Conservation (phyloP, 495 filamentous ascomycete species). For the Neurospora intermedia region DNA sequence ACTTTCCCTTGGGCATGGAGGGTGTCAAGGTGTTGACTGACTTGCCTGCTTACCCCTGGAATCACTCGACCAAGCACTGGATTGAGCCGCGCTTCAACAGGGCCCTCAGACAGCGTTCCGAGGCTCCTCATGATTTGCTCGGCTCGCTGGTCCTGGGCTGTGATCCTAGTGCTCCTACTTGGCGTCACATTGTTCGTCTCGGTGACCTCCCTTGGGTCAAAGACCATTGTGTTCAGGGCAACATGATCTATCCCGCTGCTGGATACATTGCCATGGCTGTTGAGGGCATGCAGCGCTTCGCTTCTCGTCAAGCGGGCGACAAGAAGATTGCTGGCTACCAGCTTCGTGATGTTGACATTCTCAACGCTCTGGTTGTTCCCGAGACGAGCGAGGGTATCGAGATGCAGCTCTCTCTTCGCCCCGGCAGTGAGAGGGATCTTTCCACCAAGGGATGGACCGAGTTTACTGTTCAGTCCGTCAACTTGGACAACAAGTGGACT, state of each 20-base stretch:
- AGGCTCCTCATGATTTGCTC: conserved; percentile 36
- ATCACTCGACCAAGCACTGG: conserved; percentile 35
- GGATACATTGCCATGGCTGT: conserved; percentile 41
- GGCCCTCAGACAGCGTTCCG: conserved; percentile 26
- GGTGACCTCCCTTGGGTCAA: conserved; percentile 37
- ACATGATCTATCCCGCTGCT: conserved; percentile 43
- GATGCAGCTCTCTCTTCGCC: conserved; percentile 29
- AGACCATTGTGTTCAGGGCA: conserved; percentile 32
- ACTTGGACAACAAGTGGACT: conserved; percentile 29
- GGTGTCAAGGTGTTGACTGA: conserved; percentile 22
- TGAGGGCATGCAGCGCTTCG: conserved; percentile 27
- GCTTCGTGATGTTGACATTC: conserved; percentile 32
- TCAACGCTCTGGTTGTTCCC: conserved; percentile 30
- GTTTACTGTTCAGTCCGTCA: conserved; percentile 33
- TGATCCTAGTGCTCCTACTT: conserved; percentile 29
- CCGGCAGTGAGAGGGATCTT: conserved; percentile 27
- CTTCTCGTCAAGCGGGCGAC: background rate
- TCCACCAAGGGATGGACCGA: conserved; percentile 27
- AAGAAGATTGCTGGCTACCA: conserved; percentile 14
- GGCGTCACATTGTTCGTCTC: conserved; percentile 28
- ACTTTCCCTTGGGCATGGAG: conserved; percentile 22
- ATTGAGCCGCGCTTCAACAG: conserved; percentile 30
- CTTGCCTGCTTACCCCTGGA: conserved; percentile 35
- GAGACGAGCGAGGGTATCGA: conserved; percentile 29
- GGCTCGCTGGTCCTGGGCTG: conserved; percentile 25